Evolutionary conservation across 345 rosid species (phyloP), one percentile per base, ranked within the genome.

Genomic region (Gossypium stocksii): DNA sequence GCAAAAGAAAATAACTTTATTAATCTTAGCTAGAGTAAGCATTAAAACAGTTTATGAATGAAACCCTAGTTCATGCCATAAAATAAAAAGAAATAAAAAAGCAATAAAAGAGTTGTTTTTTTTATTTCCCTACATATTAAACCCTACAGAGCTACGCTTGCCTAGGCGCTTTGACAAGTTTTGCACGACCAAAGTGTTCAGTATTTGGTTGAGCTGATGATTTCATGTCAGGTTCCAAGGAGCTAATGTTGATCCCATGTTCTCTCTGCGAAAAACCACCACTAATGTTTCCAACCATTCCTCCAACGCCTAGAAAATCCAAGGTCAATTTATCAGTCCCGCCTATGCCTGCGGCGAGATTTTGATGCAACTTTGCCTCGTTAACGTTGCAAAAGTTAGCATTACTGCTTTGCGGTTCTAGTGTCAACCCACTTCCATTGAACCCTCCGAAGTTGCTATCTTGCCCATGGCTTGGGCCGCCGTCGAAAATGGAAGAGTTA

Each of bases 271-370:
- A 41, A 59, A 71, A 63, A 14, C 85, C 82, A 49, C 78, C 85
- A 15, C 9, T 15, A 6, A 80, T 81, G 65, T 76, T 87, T 77
- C 89, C 85, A 63, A 83, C 81, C 82, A 84, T 82, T 65, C 89
- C 90, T 53, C 97, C 94, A 71, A 91, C 97, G 4, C 97, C 97
- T 15, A 91, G 90, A 80, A 91, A 91, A 76, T 91, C 97, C 75
- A 91, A 79, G 2, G 97, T 91, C 76, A 89, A 74, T 75, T 87
- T 88, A 71, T 89, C 94, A 4, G 90, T 85, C 9, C 86, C 87
- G 2, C 88, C 86, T 17, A 88, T 80, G 79, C 12, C 80, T 74
- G 58, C 85, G 77, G 74, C 78, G 72, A 66, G 63, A 19, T 64
- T 66, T 23, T 66, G 76, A 62, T 74, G 77, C 52, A 65, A 38